Percentiles rank a stretch among this genome's conserved stretches.
Conservation (phyloP, 306 rosid species). For the Echinosophora koreensis region DNA sequence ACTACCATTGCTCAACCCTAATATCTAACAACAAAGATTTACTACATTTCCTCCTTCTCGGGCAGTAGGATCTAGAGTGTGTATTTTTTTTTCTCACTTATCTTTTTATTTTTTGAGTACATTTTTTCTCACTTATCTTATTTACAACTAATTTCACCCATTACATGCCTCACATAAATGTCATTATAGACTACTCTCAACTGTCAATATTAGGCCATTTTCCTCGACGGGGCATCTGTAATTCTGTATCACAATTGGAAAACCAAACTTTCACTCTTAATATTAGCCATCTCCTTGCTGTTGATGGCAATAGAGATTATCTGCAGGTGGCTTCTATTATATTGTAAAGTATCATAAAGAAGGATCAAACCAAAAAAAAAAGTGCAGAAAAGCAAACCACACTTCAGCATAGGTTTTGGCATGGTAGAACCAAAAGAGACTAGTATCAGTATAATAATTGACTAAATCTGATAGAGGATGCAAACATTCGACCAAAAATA, state of each 20-base stretch:
- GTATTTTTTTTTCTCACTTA: background rate
- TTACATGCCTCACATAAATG: background rate
- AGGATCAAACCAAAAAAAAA: constrained; percentile 7
- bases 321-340: constrained; percentile 2
- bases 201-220: constrained; percentile 8
- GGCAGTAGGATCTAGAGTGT: background rate
- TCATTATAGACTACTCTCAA: constrained; percentile 22
- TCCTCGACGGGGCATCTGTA: background rate
- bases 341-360: constrained; percentile 2
- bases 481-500: constrained; percentile 41
- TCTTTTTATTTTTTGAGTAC: too few species aligned
- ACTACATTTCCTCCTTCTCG: constrained; percentile 6
- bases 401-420: background rate
- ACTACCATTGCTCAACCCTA: constrained; percentile 5
- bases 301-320: constrained; percentile 5
- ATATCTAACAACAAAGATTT: background rate
- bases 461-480: background rate
- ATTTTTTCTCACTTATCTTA: background rate
- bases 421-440: constrained; percentile 31
- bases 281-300: constrained; percentile 6
- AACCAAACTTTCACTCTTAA: constrained; percentile 1
- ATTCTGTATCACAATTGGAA: background rate
- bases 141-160: constrained; percentile 9
- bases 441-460: constrained; percentile 8
- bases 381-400: constrained; percentile 6